Evolutionary conservation across 2,329 filamentous ascomycete species (phyloP).

Genomic region (Pseudohalonectria lignicola): DNA sequence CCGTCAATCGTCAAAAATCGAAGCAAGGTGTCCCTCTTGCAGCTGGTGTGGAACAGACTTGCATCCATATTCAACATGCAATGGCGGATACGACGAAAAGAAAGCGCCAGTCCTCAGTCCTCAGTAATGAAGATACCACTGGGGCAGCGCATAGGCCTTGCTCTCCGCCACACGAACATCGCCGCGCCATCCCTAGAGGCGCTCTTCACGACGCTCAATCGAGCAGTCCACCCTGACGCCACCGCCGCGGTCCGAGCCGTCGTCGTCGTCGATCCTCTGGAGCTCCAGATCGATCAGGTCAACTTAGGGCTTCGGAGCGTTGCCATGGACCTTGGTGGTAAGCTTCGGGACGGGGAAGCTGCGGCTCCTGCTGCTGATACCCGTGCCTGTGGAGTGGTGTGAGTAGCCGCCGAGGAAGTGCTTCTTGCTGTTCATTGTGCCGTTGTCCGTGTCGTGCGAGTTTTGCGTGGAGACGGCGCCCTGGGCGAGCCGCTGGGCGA

Average conservation of each 20-base stretch:
- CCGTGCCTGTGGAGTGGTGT: not conserved
- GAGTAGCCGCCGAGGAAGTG: constrained; percentile 3
- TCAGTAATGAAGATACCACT: no score
- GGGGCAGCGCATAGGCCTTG: no score
- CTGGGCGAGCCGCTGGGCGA: constrained; percentile 33
- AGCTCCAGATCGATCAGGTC: constrained; percentile 12
- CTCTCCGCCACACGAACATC: no score
- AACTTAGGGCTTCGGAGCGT: constrained; percentile 4
- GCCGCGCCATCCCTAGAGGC: not conserved
- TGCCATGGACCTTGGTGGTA: not conserved
- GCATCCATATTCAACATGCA: no score
- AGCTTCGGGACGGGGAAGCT: constrained; percentile 3
- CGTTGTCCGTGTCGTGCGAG: not conserved
- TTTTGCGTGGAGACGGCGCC: not conserved
- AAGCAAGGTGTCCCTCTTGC: no score
- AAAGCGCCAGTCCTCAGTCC: no score
- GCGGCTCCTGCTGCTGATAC: constrained; percentile 1
- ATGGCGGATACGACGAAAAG: no score
- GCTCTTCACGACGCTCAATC: constrained; percentile 3
- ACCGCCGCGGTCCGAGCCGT: not conserved
- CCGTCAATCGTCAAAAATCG: no score
- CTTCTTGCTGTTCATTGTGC: constrained; percentile 2
- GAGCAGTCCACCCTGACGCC: not conserved
- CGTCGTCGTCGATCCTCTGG: constrained; percentile 9
- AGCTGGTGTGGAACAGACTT: no score